Base-by-base conservation (phyloP, 176 grass and related monocot species). In the Cocos nucifera region DNA sequence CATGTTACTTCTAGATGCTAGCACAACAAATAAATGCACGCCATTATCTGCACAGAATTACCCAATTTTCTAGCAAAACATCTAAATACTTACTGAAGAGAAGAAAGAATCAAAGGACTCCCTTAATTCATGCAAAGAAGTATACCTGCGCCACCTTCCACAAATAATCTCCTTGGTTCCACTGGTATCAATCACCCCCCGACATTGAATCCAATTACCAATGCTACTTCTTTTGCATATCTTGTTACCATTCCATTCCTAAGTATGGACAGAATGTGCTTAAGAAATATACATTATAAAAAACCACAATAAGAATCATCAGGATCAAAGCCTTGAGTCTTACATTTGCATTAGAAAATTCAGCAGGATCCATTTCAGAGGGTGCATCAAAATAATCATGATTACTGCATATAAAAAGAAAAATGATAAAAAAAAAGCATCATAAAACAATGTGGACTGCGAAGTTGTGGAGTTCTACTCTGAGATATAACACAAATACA, bases 61-160 rank as follows among this genome's bases (percentile, higher is more conserved):
- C 10, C 35, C 35, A 12, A 44, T 44, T 44, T 3, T 44, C 2
- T 44, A 14, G 8, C 12, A 44, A 12, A 44, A 44, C 35, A 44
- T 44, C 0, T 44, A 44, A 44, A 44, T 44, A 44, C 35, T 44
- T 44, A 44, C 6, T 14, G 35, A 44, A 44, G 9, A 9, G 10
- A 14, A 44, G 35, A 44, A 44, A 14, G 35, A 44, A 44, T 12
- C 10, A 44, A 44, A 44, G 35, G 35, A 44, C 35, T 44, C 35
- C 35, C 10, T 44, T 44, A 44, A 44, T 12, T 44, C 10, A 44
- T 14, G 35, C 35, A 44, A 44, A 56, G 55, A 39, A 56, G 55
- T 64, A 53, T 82, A 90, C 87, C 87, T 84, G 53, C 87, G 79
- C 87, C 87, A 90, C 71, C 86, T 90, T 64, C 87, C 75, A 22